Evolutionary conservation across 495 filamentous ascomycete species (phyloP), one percentile per base, ranked within the genome.

Genomic region (Tuber indicum): DNA sequence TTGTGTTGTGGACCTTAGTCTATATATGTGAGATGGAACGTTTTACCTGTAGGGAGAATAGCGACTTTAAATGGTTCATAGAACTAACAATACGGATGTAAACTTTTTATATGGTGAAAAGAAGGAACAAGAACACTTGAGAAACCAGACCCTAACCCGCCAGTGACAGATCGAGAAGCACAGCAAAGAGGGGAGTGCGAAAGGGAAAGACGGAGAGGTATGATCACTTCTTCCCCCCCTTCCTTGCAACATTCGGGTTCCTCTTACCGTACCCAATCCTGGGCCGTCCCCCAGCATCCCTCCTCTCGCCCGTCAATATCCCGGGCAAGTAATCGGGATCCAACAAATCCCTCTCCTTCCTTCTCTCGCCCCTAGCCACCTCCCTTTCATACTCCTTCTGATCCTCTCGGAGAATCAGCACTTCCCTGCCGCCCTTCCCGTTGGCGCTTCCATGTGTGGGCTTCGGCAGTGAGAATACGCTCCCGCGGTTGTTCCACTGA

Each of bases 311-410:
- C 14, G 90, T 94, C 84, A 98, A 80, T 71, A 99, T 96, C 39
- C 89, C 87, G 0, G 96, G 96, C 75, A 98, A 85, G 82, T 95
- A 96, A 85, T 98, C 96, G 79, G 94, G 91, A 84, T 98, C 95
- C 95, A 99, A 94, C 75, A 97, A 84, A 86, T 97, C 93, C 76
- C 88, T 90, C 83, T 92, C 90, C 82, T 91, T 90, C 74, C 87
- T 86, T 82, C 91, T 90, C 77, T 87, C 87, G 84, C 91, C 87
- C 81, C 90, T 87, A 19, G 86, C 87, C 12, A 88, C 84, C 77
- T 91, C 91, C 77, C 88, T 86, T 58, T 87, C 82, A 84, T 93
- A 98, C 86, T 99, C 96, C 86, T 98, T 97, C 87, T 99, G 96
- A 84, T 99, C 96, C 85, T 97, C 94, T 2, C 95, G 88, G 3